Percentiles rank a stretch among this genome's conserved stretches.
Conservation (phyloP, 176 grass and related monocot genomes). For the Ananas comosus region DNA sequence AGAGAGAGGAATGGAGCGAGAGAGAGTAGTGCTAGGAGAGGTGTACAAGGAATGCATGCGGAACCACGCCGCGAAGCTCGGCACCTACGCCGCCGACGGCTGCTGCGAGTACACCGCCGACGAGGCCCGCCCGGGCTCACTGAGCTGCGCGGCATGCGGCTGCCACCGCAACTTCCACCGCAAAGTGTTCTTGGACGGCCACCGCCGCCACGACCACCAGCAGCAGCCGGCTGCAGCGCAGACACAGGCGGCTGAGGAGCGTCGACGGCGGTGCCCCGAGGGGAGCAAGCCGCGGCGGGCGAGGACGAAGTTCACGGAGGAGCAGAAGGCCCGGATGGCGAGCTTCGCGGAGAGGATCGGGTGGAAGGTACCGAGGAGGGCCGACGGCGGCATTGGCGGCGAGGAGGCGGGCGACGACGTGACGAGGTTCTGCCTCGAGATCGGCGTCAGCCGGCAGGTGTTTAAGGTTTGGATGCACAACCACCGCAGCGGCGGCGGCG, state of each 20-base stretch:
- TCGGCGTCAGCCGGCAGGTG: neutral
- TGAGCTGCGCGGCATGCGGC: constrained; percentile 4
- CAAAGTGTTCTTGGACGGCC: neutral
- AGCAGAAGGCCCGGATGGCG: constrained; percentile 9
- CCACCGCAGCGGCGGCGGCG: neutral
- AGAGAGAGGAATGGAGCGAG: neutral
- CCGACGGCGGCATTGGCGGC: neutral
- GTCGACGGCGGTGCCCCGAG: too few species aligned
- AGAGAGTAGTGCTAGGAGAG: neutral
- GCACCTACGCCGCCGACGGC: constrained; percentile 9
- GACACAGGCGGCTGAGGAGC: neutral
- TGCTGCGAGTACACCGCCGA: constrained; percentile 19
- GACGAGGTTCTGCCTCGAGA: constrained; percentile 4
- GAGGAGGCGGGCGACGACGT: neutral
- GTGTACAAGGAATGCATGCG: constrained; percentile 14
- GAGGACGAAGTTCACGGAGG: constrained; percentile 13
- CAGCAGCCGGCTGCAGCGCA: neutral
- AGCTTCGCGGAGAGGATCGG: constrained; percentile 7
- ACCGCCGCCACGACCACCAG: neutral
- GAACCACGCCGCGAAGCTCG: constrained; percentile 15
- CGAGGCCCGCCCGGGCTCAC: neutral
- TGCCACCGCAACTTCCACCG: constrained; percentile 26
- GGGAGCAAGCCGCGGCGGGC: neutral
- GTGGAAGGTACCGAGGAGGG: neutral
- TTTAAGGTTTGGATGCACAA: constrained; percentile 15